Conservation (phyloP, 2,329 filamentous ascomycete species). For the Fusarium illudens region DNA sequence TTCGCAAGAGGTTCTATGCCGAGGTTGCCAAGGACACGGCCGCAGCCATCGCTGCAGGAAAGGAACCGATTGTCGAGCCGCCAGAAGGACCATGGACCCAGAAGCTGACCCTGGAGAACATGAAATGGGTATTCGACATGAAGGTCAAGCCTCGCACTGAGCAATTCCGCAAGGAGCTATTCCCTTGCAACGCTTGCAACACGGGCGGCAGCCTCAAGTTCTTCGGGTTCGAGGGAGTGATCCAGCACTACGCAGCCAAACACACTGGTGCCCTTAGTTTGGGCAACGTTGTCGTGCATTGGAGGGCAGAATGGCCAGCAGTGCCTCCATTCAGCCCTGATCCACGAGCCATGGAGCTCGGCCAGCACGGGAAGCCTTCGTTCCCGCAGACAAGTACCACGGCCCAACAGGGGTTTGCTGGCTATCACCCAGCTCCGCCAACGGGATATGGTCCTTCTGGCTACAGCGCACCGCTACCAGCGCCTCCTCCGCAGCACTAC, state of each 20-base stretch:
- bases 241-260: slow-evolving; percentile 86
- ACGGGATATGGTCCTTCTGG: slow-evolving; percentile 22
- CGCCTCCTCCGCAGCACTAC: slow-evolving; percentile 4
- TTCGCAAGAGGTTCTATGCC: slow-evolving; percentile 72
- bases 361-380: slow-evolving; percentile 20
- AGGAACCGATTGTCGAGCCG: slow-evolving; percentile 56
- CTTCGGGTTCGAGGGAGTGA: slow-evolving; percentile 79
- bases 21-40: slow-evolving; percentile 64
- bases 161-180: slow-evolving; percentile 72
- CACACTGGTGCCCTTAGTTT: slow-evolving; percentile 75
- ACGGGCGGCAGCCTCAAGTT: slow-evolving; percentile 63
- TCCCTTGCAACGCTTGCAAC: slow-evolving; percentile 77
- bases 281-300: slow-evolving; percentile 78
- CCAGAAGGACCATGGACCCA: slow-evolving; percentile 63
- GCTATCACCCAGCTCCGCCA: slow-evolving; percentile 16
- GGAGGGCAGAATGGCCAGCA: slow-evolving; percentile 83
- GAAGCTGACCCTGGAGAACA: slow-evolving; percentile 79
- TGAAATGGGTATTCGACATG: slow-evolving; percentile 85
- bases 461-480: slow-evolving; percentile 21
- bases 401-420: slow-evolving; percentile 13
- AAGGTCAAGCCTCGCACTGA: slow-evolving; percentile 78
- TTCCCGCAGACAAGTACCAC: neutral
- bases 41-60: slow-evolving; percentile 56
- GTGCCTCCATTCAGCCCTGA: slow-evolving; percentile 75
- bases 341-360: slow-evolving; percentile 51